These are phyloP conservation scores for Boechera stricta DNA, from an alignment of 345 rosid genomes.

Conservation along the genomic window DNA sequence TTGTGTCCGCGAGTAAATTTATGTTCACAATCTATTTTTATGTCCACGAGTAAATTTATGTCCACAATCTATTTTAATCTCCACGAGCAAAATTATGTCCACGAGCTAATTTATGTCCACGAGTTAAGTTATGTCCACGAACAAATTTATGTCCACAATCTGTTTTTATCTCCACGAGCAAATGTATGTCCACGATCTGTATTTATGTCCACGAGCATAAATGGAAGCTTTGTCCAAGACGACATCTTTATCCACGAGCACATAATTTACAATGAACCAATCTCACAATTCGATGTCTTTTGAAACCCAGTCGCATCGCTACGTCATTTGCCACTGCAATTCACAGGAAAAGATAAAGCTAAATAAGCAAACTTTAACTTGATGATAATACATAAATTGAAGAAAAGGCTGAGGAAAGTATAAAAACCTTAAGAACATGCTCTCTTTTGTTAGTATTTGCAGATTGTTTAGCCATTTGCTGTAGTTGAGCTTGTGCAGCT, in stretches of 20 bases:
- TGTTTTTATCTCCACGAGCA: too few relatives aligned
- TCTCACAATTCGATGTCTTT: constrained; percentile 1
- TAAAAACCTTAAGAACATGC: constrained; percentile 80
- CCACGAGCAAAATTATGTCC: too few relatives aligned
- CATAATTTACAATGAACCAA: constrained; percentile 4
- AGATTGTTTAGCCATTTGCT: constrained; percentile 80
- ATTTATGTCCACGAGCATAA: too few relatives aligned
- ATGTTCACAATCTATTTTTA: too few relatives aligned
- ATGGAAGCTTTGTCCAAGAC: too few relatives aligned
- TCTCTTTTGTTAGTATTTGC: constrained; percentile 69
- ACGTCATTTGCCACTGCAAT: constrained; percentile 45
- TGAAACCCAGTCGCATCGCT: background rate
- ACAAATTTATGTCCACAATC: too few relatives aligned
- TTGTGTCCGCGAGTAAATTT: too few relatives aligned
- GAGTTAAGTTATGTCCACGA: too few relatives aligned
- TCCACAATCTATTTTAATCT: too few relatives aligned
- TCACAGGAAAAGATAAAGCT: background rate
- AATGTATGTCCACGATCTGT: too few relatives aligned
- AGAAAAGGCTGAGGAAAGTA: background rate
- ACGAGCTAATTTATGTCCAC: too few relatives aligned
- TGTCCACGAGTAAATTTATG: too few relatives aligned
- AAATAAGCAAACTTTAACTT: constrained; percentile 10
- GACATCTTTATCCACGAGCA: background rate
- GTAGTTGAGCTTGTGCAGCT: constrained; percentile 82
- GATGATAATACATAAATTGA: background rate